A percentile compares a stretch with the other conserved stretches of the same genome.
Conservation (phyloP, 2,329 filamentous ascomycete species). For the Colletotrichum tropicicola region DNA sequence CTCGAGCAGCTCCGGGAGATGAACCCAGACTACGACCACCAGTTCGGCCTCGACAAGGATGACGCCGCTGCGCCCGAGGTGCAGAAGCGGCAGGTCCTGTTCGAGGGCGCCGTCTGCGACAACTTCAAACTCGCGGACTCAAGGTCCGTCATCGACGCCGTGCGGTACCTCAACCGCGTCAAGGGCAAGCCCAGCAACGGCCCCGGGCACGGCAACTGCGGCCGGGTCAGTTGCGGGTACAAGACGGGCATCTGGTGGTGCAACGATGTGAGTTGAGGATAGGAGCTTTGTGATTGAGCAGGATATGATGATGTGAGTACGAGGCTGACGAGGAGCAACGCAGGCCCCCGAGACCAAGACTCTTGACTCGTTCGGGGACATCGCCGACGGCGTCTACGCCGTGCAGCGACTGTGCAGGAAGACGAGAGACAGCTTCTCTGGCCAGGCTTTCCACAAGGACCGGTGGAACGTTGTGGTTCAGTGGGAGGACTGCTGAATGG, state of each 20-base stretch:
- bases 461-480: too few species aligned
- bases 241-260: slow-evolving; percentile 2
- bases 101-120: not conserved
- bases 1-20: not conserved
- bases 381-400: too few species aligned
- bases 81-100: not conserved
- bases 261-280: not conserved
- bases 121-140: not conserved
- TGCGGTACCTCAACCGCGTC: not conserved
- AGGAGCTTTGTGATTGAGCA: not conserved
- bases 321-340: not conserved
- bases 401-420: too few species aligned
- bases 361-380: too few species aligned
- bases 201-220: not conserved
- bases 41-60: not conserved
- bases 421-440: too few species aligned
- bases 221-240: not conserved
- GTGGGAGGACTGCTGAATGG: too few species aligned
- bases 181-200: not conserved
- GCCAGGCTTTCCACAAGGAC: too few species aligned
- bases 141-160: not conserved
- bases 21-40: not conserved
- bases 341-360: not conserved
- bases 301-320: not conserved
- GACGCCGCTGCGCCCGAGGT: not conserved